Percentiles rank a stretch among this genome's conserved stretches.
Conservation (phyloP, 306 rosid genomes). For the Dryas alaskensis region DNA sequence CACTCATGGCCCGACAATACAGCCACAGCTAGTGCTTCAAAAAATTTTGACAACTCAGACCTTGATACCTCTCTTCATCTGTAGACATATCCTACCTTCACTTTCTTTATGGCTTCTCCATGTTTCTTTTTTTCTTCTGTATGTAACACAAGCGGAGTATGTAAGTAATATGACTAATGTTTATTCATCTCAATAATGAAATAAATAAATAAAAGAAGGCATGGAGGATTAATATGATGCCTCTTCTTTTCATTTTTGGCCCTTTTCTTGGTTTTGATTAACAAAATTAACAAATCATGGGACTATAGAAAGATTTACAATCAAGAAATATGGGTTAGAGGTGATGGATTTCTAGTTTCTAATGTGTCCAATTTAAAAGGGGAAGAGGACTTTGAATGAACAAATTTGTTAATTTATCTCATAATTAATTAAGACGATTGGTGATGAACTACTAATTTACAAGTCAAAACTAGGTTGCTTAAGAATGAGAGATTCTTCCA, state of each 20-base stretch:
- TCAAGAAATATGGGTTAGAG: background rate
- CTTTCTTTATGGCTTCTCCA: background rate
- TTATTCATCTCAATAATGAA: slow-evolving; percentile 16
- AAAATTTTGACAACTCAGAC: slow-evolving; percentile 56
- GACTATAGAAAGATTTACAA: background rate
- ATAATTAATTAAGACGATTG: no score
- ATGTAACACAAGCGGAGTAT: slow-evolving; percentile 1
- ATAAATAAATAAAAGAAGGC: slow-evolving; percentile 10
- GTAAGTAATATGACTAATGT: slow-evolving; percentile 8
- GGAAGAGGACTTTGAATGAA: no score
- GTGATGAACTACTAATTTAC: no score
- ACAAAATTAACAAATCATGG: background rate
- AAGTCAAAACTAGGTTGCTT: no score
- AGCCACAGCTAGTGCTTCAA: slow-evolving; percentile 40
- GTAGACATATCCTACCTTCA: slow-evolving; percentile 35
- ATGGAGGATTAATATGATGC: slow-evolving; percentile 10
- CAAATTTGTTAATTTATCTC: no score
- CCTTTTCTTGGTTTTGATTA: background rate
- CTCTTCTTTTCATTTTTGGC: slow-evolving; percentile 14
- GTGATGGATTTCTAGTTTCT: background rate
- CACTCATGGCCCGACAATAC: slow-evolving; percentile 37
- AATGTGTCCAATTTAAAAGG: background rate
- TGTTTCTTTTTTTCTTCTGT: background rate
- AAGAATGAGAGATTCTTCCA: no score
- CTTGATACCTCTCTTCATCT: slow-evolving; percentile 96